phyloP scores from a whole-genome alignment of 1,284 basidiomycete genomes.

The Malassezia vespertilionis region DNA sequence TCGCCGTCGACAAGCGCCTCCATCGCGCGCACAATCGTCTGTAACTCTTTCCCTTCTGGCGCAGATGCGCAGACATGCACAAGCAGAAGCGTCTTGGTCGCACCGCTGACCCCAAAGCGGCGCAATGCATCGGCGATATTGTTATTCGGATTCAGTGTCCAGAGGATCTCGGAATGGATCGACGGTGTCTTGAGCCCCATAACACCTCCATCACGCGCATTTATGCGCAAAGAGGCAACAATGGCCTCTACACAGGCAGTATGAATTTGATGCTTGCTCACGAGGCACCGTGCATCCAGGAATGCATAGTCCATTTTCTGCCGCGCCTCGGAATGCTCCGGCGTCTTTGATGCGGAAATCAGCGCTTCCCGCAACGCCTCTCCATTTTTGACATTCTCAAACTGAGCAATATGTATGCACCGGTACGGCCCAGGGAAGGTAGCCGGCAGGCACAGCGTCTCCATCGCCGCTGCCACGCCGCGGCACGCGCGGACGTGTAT shows the following conservation, averaged over 20 bases:
- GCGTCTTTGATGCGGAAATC: constrained; percentile 11
- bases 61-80: constrained; percentile 6
- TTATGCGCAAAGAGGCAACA: constrained; percentile 1
- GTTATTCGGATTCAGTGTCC: constrained; percentile 17
- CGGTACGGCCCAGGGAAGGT: constrained; percentile 4
- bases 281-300: constrained; percentile 12
- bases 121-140: constrained; percentile 18
- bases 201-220: background rate
- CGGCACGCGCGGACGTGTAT: no score
- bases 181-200: constrained; percentile 18
- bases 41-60: background rate
- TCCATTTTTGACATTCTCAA: constrained; percentile 11
- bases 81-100: constrained; percentile 9
- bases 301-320: constrained; percentile 15
- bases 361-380: constrained; percentile 10
- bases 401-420: constrained; percentile 12
- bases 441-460: constrained; percentile 11
- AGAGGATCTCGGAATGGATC: constrained; percentile 21
- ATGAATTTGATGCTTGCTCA: constrained; percentile 9
- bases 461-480: constrained; percentile 2
- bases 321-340: constrained; percentile 5
- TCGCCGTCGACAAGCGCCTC: constrained; percentile 11
- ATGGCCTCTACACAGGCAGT: constrained; percentile 15
- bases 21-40: constrained; percentile 5
- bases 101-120: constrained; percentile 12